Evolutionary conservation across 345 rosid species (phyloP), one percentile per base, ranked within the genome.

Genomic region (Leavenworthia alabamica): DNA sequence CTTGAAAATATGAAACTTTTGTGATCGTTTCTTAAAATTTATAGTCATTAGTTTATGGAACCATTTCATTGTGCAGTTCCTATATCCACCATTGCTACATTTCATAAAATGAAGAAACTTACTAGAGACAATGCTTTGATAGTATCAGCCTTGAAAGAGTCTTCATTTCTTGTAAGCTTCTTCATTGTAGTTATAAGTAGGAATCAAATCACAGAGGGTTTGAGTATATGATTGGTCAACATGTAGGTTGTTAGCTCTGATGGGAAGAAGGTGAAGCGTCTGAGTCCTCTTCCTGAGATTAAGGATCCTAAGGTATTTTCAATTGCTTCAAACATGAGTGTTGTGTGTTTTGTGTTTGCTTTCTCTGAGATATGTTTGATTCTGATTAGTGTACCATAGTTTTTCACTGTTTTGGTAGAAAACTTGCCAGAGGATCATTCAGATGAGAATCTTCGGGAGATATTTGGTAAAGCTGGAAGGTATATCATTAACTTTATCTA

Each of bases 51-150:
- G n/a, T n/a, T n/a, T n/a, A n/a, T n/a, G n/a, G n/a, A n/a, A n/a
- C n/a, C n/a, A n/a, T n/a, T n/a, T n/a, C n/a, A n/a, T n/a, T n/a
- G 48, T 72, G 82, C 91, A 92, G 98, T 92, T 76, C 84, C 93
- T n/a, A 73, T 86, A 46, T 49, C 85, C 11, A 24, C 75, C 57
- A 73, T 92, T 72, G 83, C 85, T 46, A 80, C 93, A 9, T 92
- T 85, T 60, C 77, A 77, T 71, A 92, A 81, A 78, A 74, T 86
- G 86, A 91, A 91, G 71, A 86, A 80, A 76, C 92, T 92, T 61
- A 78, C 89, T 10, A 75, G 66, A 66, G 82, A 81, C 66, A 62
- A 58, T 73, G 67, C 78, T 35, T 40, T 69, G 53, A 79, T 85
- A 40, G 80, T 59, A 32, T 73, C 76, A 52, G 92, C 95, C 7